A percentile compares a stretch with the other conserved stretches of the same genome.
These are phyloP conservation scores for Malus orientalis DNA, from an alignment of 306 rosid species.

Conservation along the genomic window DNA sequence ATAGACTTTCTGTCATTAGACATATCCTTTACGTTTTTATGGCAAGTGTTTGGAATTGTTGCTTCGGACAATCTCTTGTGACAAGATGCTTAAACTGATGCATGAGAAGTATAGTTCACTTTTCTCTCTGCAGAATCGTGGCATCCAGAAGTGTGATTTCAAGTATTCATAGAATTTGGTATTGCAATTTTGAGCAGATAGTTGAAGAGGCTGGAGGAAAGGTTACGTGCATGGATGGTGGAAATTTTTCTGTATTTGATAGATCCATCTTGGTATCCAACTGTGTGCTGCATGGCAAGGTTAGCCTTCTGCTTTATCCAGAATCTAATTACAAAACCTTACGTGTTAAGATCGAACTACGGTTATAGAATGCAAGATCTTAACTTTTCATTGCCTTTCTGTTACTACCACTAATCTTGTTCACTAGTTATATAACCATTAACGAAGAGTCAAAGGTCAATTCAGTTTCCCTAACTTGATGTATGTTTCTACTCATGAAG, in stretches of 20 bases:
- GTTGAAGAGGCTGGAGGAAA: slow-evolving; percentile 88
- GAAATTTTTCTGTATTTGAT: slow-evolving; percentile 82
- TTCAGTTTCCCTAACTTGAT: background rate
- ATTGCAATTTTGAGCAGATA: no score
- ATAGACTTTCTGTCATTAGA: background rate
- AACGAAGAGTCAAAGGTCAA: background rate
- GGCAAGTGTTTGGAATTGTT: background rate
- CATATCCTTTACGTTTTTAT: background rate
- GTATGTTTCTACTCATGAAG: background rate
- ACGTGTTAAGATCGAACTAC: background rate
- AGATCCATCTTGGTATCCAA: slow-evolving; percentile 90
- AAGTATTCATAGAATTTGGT: background rate
- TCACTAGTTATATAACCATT: background rate
- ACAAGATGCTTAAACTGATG: background rate
- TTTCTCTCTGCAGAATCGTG: background rate
- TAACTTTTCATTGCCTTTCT: background rate
- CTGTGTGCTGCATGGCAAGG: slow-evolving; percentile 66
- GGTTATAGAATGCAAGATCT: background rate
- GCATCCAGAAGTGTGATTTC: background rate
- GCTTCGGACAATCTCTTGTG: background rate
- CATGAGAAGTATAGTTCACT: background rate
- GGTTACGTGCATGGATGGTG: slow-evolving; percentile 86
- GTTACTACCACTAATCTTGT: background rate
- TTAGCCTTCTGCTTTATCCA: slow-evolving; percentile 15
- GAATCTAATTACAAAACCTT: background rate